Evolutionary conservation across 352 stramenopile species (phyloP), one percentile per base, ranked within the genome.

Genomic region (Phytophthora europaea): DNA sequence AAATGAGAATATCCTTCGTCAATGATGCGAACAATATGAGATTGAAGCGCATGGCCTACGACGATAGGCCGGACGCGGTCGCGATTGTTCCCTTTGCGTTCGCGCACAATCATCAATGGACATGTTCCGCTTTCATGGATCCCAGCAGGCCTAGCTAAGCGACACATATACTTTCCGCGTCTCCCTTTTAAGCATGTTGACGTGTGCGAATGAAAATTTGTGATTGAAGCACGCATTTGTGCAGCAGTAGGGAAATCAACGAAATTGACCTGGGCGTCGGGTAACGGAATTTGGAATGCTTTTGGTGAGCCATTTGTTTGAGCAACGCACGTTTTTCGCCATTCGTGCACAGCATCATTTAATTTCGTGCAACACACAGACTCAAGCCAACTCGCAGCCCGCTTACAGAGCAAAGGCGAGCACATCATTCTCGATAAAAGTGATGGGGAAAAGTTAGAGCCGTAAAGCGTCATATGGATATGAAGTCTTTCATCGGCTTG

Each of bases 341-440:
- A 40, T 13, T 40, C 34, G 9, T 40, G 34, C 9, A 36, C 34
- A 40, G 34, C 10, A 15, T 36, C 9, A 10, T 36, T 10, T 12
- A 36, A 36, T 10, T 10, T 10, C 33, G 22, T 54, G 36, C 50
- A 61, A 16, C 22, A 73, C 3, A 67, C 26, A 1, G 56, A 62
- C 0, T 72, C 50, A 23, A 72, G 43, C 45, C 55, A 66, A 2
- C 12, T 7, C 2, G 56, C 38, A 15, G n/a, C 16, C 4, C 12
- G 18, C 6, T 28, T 28, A 28, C 26, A 28, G 26, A 73, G 20
- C 13, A 33, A 0, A 6, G 22, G 16, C 20, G 28, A 52, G 28
- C 54, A 76, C 6, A 26, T 7, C 4, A 72, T 33, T 12, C 68
- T 22, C 9, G 64, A 57, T 15, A 81, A 20, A 3, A 78, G 7